Base-by-base conservation (phyloP, 1,284 basidiomycete genomes). In the Leccinum huronense region DNA sequence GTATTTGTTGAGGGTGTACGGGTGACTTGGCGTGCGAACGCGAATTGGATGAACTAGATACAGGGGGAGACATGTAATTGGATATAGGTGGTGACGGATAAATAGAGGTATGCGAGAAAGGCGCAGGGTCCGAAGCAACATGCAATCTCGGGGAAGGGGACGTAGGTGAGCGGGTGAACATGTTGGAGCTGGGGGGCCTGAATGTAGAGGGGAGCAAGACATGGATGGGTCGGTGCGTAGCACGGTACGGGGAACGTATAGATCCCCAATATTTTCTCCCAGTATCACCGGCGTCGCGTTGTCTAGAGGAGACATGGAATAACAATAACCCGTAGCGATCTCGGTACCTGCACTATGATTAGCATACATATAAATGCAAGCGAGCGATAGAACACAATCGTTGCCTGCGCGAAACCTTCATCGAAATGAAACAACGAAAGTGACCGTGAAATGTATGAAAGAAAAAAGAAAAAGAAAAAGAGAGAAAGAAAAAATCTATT, bases 21-120 rank as follows among this genome's bases (percentile, higher is more conserved):
- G 81, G 83, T 1, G 71, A 73, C 48, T 82, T 74, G 30, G 79
- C 76, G 66, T 72, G 61, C 27, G 64, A 27, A 57, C 62, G 77
- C 68, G 57, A 68, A 76, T 55, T 79, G 68, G 64, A 76, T 69
- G 33, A 76, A 70, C 74, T 75, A 48, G 56, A 80, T 70, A 63
- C 63, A 60, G 66, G 38, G 57, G 69, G 60, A 51, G 71, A 67
- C 59, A 64, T 62, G 36, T 64, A 62, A 58, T 66, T 71, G 65
- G 74, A 76, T 65, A 68, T 65, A 65, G 71, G 72, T n/a, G 72
- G 74, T 70, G 67, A 77, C 33, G 59, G 72, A 63, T 72, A 79
- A 73, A 68, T 56, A 65, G 73, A 64, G 19, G 73, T 45, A 63
- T 68, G 65, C 5, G 62, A 67, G 63, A 63, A 76, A 68, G 66